phyloP scores from a whole-genome alignment of 176 grass and related monocot species.

The Cenchrus americanus region DNA sequence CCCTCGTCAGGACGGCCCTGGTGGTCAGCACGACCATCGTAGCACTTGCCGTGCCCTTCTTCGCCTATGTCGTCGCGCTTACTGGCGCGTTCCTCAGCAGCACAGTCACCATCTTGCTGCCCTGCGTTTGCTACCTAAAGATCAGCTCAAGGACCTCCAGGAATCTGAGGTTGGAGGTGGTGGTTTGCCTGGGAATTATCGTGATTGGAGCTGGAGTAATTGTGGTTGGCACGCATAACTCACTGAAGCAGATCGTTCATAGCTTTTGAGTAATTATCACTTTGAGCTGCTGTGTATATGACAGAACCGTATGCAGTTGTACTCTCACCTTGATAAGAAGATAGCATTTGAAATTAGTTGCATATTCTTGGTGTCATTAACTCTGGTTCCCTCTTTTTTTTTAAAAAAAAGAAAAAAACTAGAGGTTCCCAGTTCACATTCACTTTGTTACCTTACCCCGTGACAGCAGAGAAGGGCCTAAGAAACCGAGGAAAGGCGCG shows the following conservation, averaged over 20 bases:
- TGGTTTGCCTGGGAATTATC: constrained; percentile 55
- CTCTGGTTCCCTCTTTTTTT: too few species aligned
- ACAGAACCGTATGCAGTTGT: not conserved
- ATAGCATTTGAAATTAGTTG: too few species aligned
- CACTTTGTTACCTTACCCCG: too few species aligned
- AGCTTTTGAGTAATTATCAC: constrained; percentile 58
- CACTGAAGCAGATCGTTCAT: constrained; percentile 64
- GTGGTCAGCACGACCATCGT: constrained; percentile 68
- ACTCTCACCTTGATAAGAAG: too few species aligned
- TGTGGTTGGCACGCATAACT: constrained; percentile 70
- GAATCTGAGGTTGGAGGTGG: constrained; percentile 54
- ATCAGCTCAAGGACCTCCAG: constrained; percentile 57
- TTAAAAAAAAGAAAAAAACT: too few species aligned
- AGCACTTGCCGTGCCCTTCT: constrained; percentile 65
- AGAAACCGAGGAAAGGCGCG: too few species aligned
- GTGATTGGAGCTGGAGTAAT: constrained; percentile 52
- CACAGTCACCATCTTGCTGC: constrained; percentile 70
- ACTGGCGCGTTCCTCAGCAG: constrained; percentile 72
- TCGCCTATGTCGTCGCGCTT: constrained; percentile 64
- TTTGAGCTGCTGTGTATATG: constrained; percentile 29
- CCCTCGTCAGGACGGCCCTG: constrained; percentile 59
- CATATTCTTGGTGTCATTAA: too few species aligned
- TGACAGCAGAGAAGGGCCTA: too few species aligned
- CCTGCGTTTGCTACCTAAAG: constrained; percentile 80
- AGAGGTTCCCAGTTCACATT: too few species aligned